Base-by-base conservation (phyloP, 148 eudicot genomes). In the Chenopodium formosanum region DNA sequence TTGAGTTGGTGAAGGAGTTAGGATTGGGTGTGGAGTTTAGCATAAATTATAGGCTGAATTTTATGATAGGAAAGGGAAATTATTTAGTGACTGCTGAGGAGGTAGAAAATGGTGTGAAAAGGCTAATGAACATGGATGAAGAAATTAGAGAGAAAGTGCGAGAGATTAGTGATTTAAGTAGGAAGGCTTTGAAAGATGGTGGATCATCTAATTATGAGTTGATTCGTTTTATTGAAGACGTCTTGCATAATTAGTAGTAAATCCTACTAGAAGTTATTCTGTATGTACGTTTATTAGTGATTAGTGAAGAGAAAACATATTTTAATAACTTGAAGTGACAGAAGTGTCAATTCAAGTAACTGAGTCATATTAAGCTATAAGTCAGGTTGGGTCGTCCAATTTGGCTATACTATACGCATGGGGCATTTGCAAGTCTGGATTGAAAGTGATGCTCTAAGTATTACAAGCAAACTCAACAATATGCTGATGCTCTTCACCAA, bases 1-100 rank as follows among this genome's bases (percentile, higher is more conserved):
- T 88, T 71, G 64, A 75, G 50, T 12, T 90, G 56, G 85, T 89
- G 1, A 81, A 75, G 73, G 91, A 89, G 37, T 32, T 85, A 5
- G 86, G 78, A 25, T 25, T 89, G 25, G 86, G 83, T 7, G 87
- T 85, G 58, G 91, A 88, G 86, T 83, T 88, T 3, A 84, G 85
- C n/a, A n/a, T 87, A 79, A 89, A 89, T 74, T 81, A 78, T 65
- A 64, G 74, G 5, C 17, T 20, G 63, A 81, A 85, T 78, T 29
- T 67, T 19, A 81, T 66, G 9, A 19, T 1, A 32, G 2, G 23
- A 23, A 44, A 29, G 25, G 50, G 40, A 27, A 84, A 76, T 48
- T 80, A 75, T 44, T 8, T 40, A 1, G 86, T 86, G 29, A 85
- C 56, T 13, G 84, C 86, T 0, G 83, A 82, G n/a, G 88, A 84